Base-by-base conservation (phyloP, 1,284 basidiomycete genomes). In the Fomitopsis betulina region DNA sequence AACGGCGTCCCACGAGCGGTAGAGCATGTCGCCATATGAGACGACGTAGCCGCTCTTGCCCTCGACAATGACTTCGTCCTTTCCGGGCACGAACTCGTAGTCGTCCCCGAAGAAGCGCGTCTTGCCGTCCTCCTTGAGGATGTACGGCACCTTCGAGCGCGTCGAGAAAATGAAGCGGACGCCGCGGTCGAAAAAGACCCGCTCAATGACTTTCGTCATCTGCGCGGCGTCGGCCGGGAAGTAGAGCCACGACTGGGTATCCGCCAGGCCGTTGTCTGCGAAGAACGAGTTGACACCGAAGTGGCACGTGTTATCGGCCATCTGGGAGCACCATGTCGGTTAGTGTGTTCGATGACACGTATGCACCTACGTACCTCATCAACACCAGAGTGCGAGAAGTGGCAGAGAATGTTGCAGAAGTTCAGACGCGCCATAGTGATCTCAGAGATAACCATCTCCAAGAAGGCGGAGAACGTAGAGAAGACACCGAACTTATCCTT, bases 341-440 rank as follows among this genome's bases (percentile, higher is more conserved):
- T 12, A 6, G 12, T 43, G 5, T 30, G 19, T 43, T 23, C n/a
- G 7, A 43, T 23, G 7, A 13, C 19, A 13, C 4, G 12, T 47
- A 8, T 15, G 15, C 43, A 21, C 15, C 5, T 9, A 73, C 78
- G 63, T 68, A 82, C 88, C 87, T 68, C 91, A 27, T 51, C 49
- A n/a, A 51, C 49, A 23, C 49, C 92, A 37, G 90, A 87, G 74
- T 94, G 92, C 25, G 91, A 93, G 77, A 93, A 94, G 75, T 94
- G 91, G 67, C 80, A 87, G 32, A 94, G 81, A 17, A 94, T 85
- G 68, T 94, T 94, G 77, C 89, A 91, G 68, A 87, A 81, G 73
- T 93, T 93, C 68, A 93, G 73, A 56, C 91, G 83, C 17, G 92
- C 92, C 92, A 94, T 94, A n/a, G 91, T 93, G 58, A 93, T 76